Evolutionary conservation across 2,329 filamentous ascomycete species (phyloP), one percentile per base, ranked within the genome.

Genomic region (Fusarium circinatum): DNA sequence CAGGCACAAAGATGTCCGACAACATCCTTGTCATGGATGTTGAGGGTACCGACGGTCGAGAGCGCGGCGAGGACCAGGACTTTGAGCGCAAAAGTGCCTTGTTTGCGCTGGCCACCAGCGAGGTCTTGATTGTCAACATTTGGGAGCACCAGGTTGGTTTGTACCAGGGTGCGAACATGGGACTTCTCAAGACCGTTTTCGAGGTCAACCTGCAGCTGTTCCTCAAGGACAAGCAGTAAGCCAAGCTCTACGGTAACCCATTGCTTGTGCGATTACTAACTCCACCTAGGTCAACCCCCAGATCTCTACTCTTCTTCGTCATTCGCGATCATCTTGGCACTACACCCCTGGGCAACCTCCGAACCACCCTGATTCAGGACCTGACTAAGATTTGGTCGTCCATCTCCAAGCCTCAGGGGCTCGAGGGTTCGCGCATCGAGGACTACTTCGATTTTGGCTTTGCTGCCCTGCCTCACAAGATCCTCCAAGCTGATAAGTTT

Each of bases 21-120:
- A 99, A 99, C 83, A 98, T 99, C 78, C 87, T 99, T 72, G 96
- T 99, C 77, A 99, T 99, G 96, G 96, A 99, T 80, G 96, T 99
- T 48, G 96, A 99, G 84, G 96, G 96, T 76, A 98, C 96, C 17
- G 96, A 99, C 82, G 96, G 96, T 59, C 91, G 96, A 76, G 96
- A 99, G 85, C 90, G 96, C 75, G 96, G 96, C 74, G 96, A 99
- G 83, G 96, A 99, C 81, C 96, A 99, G 83, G 96, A 99, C 82
- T 99, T 99, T 83, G 96, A 99, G 88, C 90, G 96, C 80, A 99
- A 99, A 87, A 98, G 95, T 83, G 96, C 96, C 30, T 89, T 99
- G 26, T 99, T 99, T 84, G 96, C 96, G 58, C 89, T 99, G 79
- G 96, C 96, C 56, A 99, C 96, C 24, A 98, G 96, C 82, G 96